Evolutionary conservation across 768 basidiomycete genomes (phyloP), one percentile per base, ranked within the genome.

Genomic region (Holtermannia corniformis): DNA sequence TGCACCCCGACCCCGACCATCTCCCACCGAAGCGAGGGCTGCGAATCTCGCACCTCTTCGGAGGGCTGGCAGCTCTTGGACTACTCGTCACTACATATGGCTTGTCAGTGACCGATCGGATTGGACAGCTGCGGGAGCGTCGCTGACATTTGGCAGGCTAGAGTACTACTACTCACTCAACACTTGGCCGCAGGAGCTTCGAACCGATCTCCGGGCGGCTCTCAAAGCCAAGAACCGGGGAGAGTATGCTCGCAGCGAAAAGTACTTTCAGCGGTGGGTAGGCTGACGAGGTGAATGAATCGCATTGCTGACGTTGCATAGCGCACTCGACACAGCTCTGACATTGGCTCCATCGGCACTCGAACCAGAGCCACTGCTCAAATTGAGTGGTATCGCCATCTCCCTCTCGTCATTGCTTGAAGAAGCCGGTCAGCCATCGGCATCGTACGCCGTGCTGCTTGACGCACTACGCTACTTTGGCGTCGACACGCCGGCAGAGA

Each of bases 41-140:
- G 16, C 54, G 51, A 41, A 47, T 67, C 37, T 67, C 65, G 2
- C 61, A 66, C 46, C 53, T 68, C n/a, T 68, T 71, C 48, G 59
- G 63, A 12, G 70, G 65, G 20, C 52, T 71, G 22, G 67, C 60
- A 13, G 59, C 64, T 13, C 44, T 71, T 3, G 67, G 70, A 16
- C 37, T 68, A 20, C 58, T 71, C 12, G 64, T 67, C 1, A 71
- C 70, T 1, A 71, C 63, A n/a, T 71, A 71, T 51, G 70, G 67
- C 5, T 49, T 71, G 67, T 68, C 45, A 54, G 69, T 64, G 24
- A 5, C 20, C 19, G 4, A 14, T 25, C 37, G 4, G 51, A 23
- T 26, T 25, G 5, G 2, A 16, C 3, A 5, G 14, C 28, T 45
- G 5, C 42, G 14, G 23, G 20, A 12, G 20, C n/a, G 26, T 10